These are phyloP conservation scores for Zymoseptoria crescenta DNA, from an alignment of 2,329 filamentous ascomycete genomes.

Conservation along the genomic window DNA sequence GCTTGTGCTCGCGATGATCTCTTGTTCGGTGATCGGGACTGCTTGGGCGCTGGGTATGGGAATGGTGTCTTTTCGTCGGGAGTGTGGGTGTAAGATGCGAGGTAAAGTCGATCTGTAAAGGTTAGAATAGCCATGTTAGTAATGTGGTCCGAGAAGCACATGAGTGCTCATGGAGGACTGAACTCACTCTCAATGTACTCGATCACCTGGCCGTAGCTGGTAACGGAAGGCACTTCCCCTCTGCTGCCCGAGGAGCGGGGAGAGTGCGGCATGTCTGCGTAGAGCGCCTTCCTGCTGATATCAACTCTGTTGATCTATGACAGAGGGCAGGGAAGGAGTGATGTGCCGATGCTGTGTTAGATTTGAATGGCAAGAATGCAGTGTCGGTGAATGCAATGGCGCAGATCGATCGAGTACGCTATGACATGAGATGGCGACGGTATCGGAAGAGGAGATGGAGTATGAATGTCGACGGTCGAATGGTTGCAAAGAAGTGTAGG, in stretches of 20 bases:
- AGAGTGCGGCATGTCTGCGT: slow-evolving; percentile 24
- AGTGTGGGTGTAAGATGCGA: slow-evolving; percentile 79
- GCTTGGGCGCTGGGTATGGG: slow-evolving; percentile 58
- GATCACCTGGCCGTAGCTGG: slow-evolving; percentile 77
- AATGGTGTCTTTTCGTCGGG: slow-evolving; percentile 78
- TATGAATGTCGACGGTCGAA: background rate
- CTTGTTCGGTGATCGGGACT: slow-evolving; percentile 64
- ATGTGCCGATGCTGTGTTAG: background rate
- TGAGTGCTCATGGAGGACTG: background rate
- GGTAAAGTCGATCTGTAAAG: slow-evolving; percentile 77
- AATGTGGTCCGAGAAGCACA: slow-evolving; percentile 15
- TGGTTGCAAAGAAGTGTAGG: background rate
- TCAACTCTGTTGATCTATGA: background rate
- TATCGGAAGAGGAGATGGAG: background rate
- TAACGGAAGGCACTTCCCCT: slow-evolving; percentile 28
- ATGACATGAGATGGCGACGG: background rate
- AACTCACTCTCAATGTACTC: slow-evolving; percentile 86
- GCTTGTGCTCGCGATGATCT: slow-evolving; percentile 59
- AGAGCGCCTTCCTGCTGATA: background rate
- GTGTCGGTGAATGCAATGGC: background rate
- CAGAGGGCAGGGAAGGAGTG: background rate
- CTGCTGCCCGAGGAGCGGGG: slow-evolving; percentile 15
- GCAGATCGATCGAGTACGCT: background rate
- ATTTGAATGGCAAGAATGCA: background rate
- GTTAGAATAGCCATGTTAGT: slow-evolving; percentile 23